A percentile compares a stretch with the other conserved stretches of the same genome.
phyloP scores from a whole-genome alignment of 257 asterid species.

The Paulownia fortunei region DNA sequence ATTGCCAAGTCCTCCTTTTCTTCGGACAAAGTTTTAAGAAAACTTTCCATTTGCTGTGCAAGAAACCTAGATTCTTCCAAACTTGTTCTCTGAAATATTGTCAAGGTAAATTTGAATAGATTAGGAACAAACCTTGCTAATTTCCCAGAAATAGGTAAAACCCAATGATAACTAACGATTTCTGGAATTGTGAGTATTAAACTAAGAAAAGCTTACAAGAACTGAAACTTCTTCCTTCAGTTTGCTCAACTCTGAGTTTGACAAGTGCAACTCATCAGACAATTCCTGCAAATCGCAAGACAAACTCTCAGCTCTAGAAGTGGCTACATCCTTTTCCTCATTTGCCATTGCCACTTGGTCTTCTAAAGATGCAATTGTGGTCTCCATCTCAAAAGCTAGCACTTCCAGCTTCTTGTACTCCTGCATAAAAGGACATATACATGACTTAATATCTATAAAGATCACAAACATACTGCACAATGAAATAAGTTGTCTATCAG shows the following conservation, averaged over 20 bases:
- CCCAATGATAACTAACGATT: not conserved
- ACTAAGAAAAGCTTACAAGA: slow-evolving; percentile 62
- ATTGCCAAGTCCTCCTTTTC: slow-evolving; percentile 85
- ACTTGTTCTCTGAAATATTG: slow-evolving; percentile 59
- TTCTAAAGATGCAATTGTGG: slow-evolving; percentile 77
- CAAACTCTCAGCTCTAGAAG: slow-evolving; percentile 72
- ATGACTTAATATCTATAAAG: not conserved
- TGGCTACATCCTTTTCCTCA: slow-evolving; percentile 62
- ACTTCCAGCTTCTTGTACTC: slow-evolving; percentile 86
- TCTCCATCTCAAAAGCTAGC: slow-evolving; percentile 93
- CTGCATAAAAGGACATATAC: slow-evolving; percentile 42
- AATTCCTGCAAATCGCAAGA: slow-evolving; percentile 60
- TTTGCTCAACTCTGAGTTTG: slow-evolving; percentile 58
- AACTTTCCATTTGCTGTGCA: slow-evolving; percentile 50
- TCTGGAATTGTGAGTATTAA: slow-evolving; percentile 15
- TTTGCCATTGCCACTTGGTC: slow-evolving; percentile 61
- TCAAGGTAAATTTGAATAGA: slow-evolving; percentile 28
- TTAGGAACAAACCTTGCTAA: slow-evolving; percentile 19
- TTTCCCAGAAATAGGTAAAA: slow-evolving; percentile 10
- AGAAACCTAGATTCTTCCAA: slow-evolving; percentile 58
- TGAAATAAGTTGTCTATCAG: not conserved
- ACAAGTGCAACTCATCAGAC: slow-evolving; percentile 56
- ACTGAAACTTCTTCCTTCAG: slow-evolving; percentile 69
- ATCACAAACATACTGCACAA: not conserved
- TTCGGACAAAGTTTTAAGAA: slow-evolving; percentile 52